These are phyloP conservation scores for Solanum hybrid DNA, from an alignment of 305 asterid genomes.

Conservation along the genomic window DNA sequence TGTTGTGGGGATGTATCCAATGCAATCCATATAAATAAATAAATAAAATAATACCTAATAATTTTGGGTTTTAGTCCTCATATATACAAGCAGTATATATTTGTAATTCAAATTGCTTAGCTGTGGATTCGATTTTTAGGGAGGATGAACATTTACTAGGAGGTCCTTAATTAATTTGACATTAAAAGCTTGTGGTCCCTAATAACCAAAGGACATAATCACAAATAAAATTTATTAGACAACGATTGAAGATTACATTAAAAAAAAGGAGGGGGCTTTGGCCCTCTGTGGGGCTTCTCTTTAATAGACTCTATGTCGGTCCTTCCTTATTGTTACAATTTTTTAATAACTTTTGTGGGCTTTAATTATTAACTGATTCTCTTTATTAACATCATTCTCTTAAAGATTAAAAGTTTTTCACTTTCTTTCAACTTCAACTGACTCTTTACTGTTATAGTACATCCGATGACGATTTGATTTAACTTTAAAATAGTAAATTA, in stretches of 20 bases:
- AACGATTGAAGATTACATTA: slow-evolving; percentile 32
- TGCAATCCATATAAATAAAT: neutral
- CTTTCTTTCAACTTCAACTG: neutral
- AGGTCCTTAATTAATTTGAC: slow-evolving; percentile 11
- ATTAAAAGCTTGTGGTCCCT: slow-evolving; percentile 23
- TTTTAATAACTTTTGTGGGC: neutral
- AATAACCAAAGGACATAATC: slow-evolving; percentile 29
- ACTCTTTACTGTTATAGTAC: neutral
- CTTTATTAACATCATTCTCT: neutral
- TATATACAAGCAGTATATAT: neutral
- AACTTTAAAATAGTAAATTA: neutral
- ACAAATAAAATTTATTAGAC: slow-evolving; percentile 18
- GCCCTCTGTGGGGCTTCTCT: slow-evolving; percentile 19
- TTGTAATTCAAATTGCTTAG: slow-evolving; percentile 10
- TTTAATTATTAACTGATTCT: neutral
- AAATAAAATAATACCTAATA: neutral
- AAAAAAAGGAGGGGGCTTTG: slow-evolving; percentile 8
- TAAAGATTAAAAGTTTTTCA: neutral
- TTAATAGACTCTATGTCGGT: slow-evolving; percentile 28
- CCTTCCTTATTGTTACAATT: slow-evolving; percentile 6
- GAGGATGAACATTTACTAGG: slow-evolving; percentile 11
- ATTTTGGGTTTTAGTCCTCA: neutral
- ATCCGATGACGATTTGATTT: neutral
- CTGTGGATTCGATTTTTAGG: slow-evolving; percentile 20
- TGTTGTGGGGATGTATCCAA: slow-evolving; percentile 5